phyloP scores from a whole-genome alignment of 441 rosid genomes.

The Macaranga tanarius region DNA sequence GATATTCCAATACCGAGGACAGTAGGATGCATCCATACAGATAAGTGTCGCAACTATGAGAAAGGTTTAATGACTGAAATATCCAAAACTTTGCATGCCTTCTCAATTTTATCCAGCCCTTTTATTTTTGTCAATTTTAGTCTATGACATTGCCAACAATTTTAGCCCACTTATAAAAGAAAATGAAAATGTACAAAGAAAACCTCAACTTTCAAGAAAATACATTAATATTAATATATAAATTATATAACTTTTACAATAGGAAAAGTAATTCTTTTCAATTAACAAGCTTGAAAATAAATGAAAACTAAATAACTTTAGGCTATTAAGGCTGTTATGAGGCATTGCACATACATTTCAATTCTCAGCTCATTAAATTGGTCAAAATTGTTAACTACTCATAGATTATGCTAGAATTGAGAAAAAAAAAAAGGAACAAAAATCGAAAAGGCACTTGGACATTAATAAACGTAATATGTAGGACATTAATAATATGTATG shows the following conservation, averaged over 20 bases:
- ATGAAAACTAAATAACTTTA: too few species aligned
- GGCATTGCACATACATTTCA: too few species aligned
- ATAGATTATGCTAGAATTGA: neutral
- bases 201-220: neutral
- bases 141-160: neutral
- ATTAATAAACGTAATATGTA: slow-evolving; percentile 2
- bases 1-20: neutral
- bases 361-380: neutral
- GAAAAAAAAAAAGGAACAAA: neutral
- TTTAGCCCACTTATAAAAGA: neutral
- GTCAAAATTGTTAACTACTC: neutral
- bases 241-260: neutral
- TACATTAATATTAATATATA: neutral
- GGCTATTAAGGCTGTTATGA: too few species aligned
- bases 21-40: neutral
- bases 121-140: neutral
- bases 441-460: too few species aligned
- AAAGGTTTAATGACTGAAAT: neutral
- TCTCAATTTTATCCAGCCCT: neutral
- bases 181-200: neutral
- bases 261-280: neutral
- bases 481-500: neutral
- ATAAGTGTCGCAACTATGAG: too few species aligned
- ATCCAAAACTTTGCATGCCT: neutral
- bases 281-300: neutral